Evolutionary conservation across 805 yeast genomes (phyloP), one percentile per base, ranked within the genome.

Genomic region (Teunomyces pallodes): DNA sequence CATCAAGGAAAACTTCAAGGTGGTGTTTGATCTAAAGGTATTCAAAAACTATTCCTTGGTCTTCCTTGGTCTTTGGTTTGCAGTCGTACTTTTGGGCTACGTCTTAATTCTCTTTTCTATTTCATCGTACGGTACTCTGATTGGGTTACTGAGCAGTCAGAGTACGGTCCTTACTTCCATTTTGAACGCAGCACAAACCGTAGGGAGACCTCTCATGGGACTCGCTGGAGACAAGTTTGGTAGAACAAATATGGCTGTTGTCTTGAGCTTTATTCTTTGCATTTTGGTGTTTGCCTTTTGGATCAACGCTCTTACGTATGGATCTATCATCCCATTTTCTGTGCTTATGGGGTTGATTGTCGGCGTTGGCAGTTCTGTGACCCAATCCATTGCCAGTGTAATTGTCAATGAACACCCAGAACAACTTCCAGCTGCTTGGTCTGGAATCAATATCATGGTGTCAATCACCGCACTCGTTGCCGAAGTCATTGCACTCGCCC

Each of bases 401-500:
- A 28, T 54, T 13, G 35, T 49, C 9, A 50, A 43, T 6, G 52
- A 46, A 5, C 28, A 36, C 4, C 47, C 48, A 7, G 54, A 61
- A 12, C 59, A 61, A 45, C 51, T 69, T 14, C 69, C 75, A 1
- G 68, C 74, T 4, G 75, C 68, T 2, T 72, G 77, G 77, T 61
- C 72, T 2, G 67, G 65, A 0, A 48, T 71, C 47, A 72, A 72
- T 49, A 61, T 72, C n/a, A 52, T 64, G 5, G 67, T 61, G 5
- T 50, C 63, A 3, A 39, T 62, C 3, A 60, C 70, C 28, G 60
- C 75, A 4, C 60, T 82, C 20, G 72, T 75, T 1, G 69, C 81
- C 3, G 87, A 82, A 62, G 73, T 80, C 6, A 75, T 82, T 43
- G 86, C 82, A 0, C 74, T 82, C 48, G 72, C 80, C 2, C 58